phyloP scores from a whole-genome alignment of 164 flowering plant species.

The Malania oleifera region DNA sequence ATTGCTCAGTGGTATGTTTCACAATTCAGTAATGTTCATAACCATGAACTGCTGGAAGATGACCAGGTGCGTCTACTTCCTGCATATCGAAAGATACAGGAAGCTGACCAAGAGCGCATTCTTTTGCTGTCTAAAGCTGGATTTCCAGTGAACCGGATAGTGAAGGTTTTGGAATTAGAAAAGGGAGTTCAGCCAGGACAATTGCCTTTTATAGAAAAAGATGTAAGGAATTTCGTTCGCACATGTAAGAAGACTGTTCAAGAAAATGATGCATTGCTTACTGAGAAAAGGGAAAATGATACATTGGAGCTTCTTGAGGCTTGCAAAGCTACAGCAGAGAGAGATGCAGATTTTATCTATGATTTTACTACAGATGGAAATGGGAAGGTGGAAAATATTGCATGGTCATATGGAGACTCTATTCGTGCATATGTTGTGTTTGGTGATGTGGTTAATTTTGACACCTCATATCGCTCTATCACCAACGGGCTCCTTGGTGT shows the following conservation, averaged over 20 bases:
- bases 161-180: slow-evolving; percentile 33
- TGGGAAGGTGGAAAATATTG: slow-evolving; percentile 30
- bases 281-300: slow-evolving; percentile 31
- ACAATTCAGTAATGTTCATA: slow-evolving; percentile 38
- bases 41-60: slow-evolving; percentile 37
- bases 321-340: slow-evolving; percentile 30
- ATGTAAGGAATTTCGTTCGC: slow-evolving; percentile 35
- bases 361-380: slow-evolving; percentile 27
- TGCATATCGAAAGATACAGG: slow-evolving; percentile 35
- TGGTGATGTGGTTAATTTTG: slow-evolving; percentile 34
- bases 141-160: slow-evolving; percentile 32
- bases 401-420: slow-evolving; percentile 37
- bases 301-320: slow-evolving; percentile 30
- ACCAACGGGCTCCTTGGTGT: slow-evolving; percentile 34
- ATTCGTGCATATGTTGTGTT: slow-evolving; percentile 19
- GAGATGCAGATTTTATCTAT: slow-evolving; percentile 26
- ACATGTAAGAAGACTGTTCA: slow-evolving; percentile 34
- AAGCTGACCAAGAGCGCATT: slow-evolving; percentile 34
- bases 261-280: slow-evolving; percentile 35
- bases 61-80: slow-evolving; percentile 40
- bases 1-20: slow-evolving; percentile 36
- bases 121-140: slow-evolving; percentile 39
- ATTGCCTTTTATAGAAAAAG: slow-evolving; percentile 36
- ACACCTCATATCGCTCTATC: slow-evolving; percentile 29
- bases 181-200: slow-evolving; percentile 39